phyloP scores from a whole-genome alignment of 2,329 filamentous ascomycete genomes.

The Fusarium circinatum region DNA sequence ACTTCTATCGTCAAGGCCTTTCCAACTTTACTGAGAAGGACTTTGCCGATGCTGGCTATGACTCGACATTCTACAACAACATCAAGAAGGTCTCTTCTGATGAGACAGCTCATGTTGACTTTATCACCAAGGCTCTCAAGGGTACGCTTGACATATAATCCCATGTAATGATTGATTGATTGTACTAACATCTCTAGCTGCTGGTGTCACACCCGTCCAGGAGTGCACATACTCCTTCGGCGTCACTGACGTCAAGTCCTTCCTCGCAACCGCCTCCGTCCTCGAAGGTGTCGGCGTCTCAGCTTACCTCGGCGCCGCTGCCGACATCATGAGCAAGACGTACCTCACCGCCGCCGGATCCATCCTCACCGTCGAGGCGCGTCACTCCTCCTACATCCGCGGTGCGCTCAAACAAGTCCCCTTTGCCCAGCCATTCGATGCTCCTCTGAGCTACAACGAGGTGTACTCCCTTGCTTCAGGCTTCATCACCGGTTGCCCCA shows the following conservation, averaged over 20 bases:
- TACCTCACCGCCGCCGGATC: constrained; percentile 70
- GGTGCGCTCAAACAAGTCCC: constrained; percentile 58
- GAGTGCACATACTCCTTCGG: constrained; percentile 70
- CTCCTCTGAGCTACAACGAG: constrained; percentile 65
- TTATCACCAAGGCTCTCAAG: constrained; percentile 32
- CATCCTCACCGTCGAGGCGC: constrained; percentile 71
- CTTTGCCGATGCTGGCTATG: constrained; percentile 63
- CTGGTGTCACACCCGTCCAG: constrained; percentile 60
- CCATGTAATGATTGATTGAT: accelerated
- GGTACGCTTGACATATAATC: neutral
- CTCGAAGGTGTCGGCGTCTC: constrained; percentile 73
- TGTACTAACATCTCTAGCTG: constrained; percentile 35
- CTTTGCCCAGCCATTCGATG: constrained; percentile 69
- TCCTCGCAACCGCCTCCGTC: constrained; percentile 71
- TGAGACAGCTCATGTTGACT: constrained; percentile 48
- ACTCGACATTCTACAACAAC: constrained; percentile 65
- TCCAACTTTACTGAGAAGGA: constrained; percentile 64
- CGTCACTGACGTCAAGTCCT: constrained; percentile 64
- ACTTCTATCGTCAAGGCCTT: constrained; percentile 71
- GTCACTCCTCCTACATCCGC: constrained; percentile 71
- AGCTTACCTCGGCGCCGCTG: constrained; percentile 71
- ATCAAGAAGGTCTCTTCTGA: constrained; percentile 66
- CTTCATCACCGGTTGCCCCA: constrained; percentile 69
- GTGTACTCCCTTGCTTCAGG: constrained; percentile 72
- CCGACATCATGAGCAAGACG: constrained; percentile 65